Conservation (phyloP, 257 asterid species). For the Nicotiana sylvestris region DNA sequence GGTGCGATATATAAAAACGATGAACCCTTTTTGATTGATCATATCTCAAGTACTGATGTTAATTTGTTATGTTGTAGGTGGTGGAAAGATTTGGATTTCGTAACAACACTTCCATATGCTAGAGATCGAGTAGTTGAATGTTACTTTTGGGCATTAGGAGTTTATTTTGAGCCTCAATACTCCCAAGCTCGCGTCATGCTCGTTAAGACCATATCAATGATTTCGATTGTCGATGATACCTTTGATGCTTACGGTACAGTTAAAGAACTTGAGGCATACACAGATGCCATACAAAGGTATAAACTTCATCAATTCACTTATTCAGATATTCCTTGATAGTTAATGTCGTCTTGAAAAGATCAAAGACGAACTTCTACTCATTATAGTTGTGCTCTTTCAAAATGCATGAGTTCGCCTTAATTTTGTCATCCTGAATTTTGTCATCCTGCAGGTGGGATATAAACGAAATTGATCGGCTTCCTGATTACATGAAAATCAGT, state of each 20-base stretch:
- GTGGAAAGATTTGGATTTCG: conserved; percentile 16
- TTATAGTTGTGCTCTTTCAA: not conserved
- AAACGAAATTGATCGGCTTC: not conserved
- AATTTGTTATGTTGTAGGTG: not conserved
- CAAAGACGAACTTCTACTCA: no score
- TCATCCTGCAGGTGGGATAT: not conserved
- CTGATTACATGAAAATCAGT: not conserved
- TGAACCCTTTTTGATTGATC: no score
- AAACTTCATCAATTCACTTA: not conserved
- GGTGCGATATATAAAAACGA: no score
- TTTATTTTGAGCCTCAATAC: conserved; percentile 14
- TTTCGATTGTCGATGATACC: conserved; percentile 20
- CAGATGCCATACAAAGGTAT: conserved; percentile 14
- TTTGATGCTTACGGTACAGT: conserved; percentile 21
- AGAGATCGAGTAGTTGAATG: conserved; percentile 25
- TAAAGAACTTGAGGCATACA: conserved; percentile 6
- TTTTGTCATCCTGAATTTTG: not conserved
- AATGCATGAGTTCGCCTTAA: not conserved
- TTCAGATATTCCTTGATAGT: no score
- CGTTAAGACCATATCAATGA: not conserved
- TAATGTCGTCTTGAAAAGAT: no score
- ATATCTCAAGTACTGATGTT: no score
- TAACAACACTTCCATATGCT: conserved; percentile 13
- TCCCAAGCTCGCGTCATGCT: conserved; percentile 13
- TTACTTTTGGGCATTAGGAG: conserved; percentile 20